Conservation (phyloP, 164 flowering plant species). For the Sedum album region DNA sequence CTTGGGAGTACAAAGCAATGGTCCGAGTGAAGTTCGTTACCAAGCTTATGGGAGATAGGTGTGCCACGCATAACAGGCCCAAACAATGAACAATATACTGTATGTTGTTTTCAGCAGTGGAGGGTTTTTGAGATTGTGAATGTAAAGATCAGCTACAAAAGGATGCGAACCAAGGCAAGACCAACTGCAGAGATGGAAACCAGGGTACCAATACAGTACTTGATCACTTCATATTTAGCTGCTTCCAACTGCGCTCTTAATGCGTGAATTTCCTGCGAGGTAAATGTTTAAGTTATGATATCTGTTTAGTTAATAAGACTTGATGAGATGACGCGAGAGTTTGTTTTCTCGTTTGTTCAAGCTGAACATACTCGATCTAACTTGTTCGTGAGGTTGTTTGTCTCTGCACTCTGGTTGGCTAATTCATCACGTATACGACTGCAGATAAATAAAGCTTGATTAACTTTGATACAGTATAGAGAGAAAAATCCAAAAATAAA, state of each 20-base stretch:
- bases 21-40: background rate
- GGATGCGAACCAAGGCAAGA: slow-evolving; percentile 43
- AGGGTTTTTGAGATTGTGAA: background rate
- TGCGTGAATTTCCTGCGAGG: slow-evolving; percentile 53
- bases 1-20: background rate
- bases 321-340: background rate
- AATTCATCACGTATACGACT: slow-evolving; percentile 59
- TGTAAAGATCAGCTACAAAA: slow-evolving; percentile 13
- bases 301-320: background rate
- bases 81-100: background rate
- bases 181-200: slow-evolving; percentile 62
- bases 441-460: slow-evolving; percentile 12
- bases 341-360: background rate
- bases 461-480: background rate
- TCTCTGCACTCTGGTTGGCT: slow-evolving; percentile 52
- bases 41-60: slow-evolving; percentile 19
- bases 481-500: background rate
- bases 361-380: slow-evolving; percentile 42
- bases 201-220: slow-evolving; percentile 62
- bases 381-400: slow-evolving; percentile 45
- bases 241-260: slow-evolving; percentile 56
- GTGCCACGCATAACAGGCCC: slow-evolving; percentile 12
- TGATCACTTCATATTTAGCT: slow-evolving; percentile 63
- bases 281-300: background rate
- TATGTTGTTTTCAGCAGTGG: background rate